These are phyloP conservation scores for Euphorbia pulcherrima DNA, from an alignment of 345 rosid genomes.

Conservation along the genomic window DNA sequence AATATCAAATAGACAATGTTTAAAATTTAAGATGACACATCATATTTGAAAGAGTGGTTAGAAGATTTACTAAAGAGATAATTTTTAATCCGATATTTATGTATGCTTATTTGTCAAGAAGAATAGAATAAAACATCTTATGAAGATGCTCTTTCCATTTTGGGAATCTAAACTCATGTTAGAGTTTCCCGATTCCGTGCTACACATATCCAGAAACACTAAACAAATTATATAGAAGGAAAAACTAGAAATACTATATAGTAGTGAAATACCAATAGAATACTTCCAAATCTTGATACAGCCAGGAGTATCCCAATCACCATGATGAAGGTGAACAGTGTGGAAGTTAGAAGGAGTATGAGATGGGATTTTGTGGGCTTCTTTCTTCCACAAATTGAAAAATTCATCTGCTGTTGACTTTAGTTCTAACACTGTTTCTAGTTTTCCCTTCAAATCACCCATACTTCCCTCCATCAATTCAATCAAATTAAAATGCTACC, in stretches of 20 bases:
- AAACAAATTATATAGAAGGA: neutral
- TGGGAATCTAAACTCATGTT: no score
- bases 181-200: no score
- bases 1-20: no score
- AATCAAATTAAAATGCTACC: no score
- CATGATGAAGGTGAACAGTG: conserved; percentile 24
- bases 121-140: no score
- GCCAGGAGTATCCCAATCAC: conserved; percentile 32
- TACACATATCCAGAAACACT: neutral
- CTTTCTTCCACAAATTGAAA: neutral
- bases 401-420: neutral
- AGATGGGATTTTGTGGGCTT: conserved; percentile 22
- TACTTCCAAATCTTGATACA: conserved; percentile 32
- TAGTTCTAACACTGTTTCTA: neutral
- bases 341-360: conserved; percentile 22
- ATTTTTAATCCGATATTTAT: neutral
- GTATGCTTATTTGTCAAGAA: no score
- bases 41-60: no score
- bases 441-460: neutral
- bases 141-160: no score
- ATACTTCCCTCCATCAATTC: neutral
- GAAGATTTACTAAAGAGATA: no score
- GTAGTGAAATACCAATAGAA: conserved; percentile 19
- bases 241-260: neutral
- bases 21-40: no score